Evolutionary conservation across 139 green algal genomes (phyloP), one percentile per base, ranked within the genome.

Genomic region (Haematococcus lacustris): DNA sequence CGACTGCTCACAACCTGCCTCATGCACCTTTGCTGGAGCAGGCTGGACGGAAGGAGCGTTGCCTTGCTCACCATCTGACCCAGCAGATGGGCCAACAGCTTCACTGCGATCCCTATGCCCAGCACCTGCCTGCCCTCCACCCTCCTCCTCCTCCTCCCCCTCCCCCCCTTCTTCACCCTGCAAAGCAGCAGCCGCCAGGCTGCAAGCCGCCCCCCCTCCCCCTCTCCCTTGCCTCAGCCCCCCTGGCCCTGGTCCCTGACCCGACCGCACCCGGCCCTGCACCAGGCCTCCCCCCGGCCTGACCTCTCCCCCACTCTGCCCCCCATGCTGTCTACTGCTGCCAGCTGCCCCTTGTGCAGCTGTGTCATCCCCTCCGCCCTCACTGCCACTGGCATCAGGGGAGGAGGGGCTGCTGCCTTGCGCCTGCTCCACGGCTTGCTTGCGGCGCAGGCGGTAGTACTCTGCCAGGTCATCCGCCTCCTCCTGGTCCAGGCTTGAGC

Each of bases 381-480:
- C 73, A 3, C 59, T 71, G 34, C 57, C 57, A 23, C 73, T 66
- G 5, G 65, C 62, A 41, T 80, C 75, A 50, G 80, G 70, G 3
- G 65, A 73, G 34, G 70, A 68, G 33, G 26, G 57, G 57, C 21
- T 13, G 57, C 21, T 37, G 6, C 25, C 9, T 70, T 41, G 17
- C 30, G 5, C 30, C 13, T 7, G 6, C 17, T 32, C 23, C 26
- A 3, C 53, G 3, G 9, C 57, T 23, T 25, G 30, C 47, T 30
- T 3, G 2, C 53, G 3, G 9, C 57, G 2, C 74, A 89, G 80
- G 71, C 90, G 76, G 79, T 89, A 80, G 34, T 94, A 90, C 47
- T 82, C 79, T 30, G 80, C 74, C 47, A 94, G 67, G 2, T 88
- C 89, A 9, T 69, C 76, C 71, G 86, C 77, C 67, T 94, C 91